Evolutionary conservation across 768 basidiomycete species (phyloP).

Genomic region (Russula sp.): DNA sequence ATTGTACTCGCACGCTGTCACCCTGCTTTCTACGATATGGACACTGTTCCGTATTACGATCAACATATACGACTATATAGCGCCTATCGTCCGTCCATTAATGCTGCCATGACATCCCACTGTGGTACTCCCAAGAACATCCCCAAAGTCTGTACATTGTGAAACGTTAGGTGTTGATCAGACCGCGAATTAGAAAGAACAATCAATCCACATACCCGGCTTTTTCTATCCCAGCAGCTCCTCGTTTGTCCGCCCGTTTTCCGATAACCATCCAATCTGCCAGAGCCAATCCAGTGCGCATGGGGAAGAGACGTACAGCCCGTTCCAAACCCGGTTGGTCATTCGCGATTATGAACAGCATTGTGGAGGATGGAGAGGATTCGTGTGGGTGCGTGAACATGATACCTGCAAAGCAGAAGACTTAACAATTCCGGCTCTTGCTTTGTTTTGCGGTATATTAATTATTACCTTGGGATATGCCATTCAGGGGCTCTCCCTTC

Average conservation of each 20-base stretch:
- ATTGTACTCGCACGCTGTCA: conserved; percentile 74
- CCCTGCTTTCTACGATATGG: conserved; percentile 43
- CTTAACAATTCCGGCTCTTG: background rate
- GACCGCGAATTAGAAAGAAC: conserved; percentile 19
- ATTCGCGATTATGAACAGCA: conserved; percentile 60
- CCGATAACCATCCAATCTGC: conserved; percentile 78
- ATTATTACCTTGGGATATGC: conserved; percentile 20
- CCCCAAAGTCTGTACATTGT: conserved; percentile 37
- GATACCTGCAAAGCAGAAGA: conserved; percentile 40
- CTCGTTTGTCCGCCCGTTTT: conserved; percentile 49
- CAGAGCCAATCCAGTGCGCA: conserved; percentile 72
- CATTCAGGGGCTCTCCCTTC: conserved; percentile 14
- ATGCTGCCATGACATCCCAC: conserved; percentile 37
- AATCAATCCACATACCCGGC: conserved; percentile 61
- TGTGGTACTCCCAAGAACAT: conserved; percentile 39
- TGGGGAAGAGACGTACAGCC: conserved; percentile 70
- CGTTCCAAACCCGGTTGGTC: conserved; percentile 62
- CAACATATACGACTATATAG: conserved; percentile 40
- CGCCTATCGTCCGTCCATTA: conserved; percentile 38
- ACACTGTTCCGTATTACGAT: conserved; percentile 45
- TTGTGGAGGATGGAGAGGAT: conserved; percentile 34
- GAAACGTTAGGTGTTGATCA: conserved; percentile 22
- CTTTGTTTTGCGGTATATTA: conserved; percentile 21
- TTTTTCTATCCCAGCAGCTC: conserved; percentile 70
- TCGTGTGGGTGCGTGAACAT: conserved; percentile 72